Base-by-base conservation (phyloP, 805 yeast species). In the Tetrapisispora arboricola region DNA sequence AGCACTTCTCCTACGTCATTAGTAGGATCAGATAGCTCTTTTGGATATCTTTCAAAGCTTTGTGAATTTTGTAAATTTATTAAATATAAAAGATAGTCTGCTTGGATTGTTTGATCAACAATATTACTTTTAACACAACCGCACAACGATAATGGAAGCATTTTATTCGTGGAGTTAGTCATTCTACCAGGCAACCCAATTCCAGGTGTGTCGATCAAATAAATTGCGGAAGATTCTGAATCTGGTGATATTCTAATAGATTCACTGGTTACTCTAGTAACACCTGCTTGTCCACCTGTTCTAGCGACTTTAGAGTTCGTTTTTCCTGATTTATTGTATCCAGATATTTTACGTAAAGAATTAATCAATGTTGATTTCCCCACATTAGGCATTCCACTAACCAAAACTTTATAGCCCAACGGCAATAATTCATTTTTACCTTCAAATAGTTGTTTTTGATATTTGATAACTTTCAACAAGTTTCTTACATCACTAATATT, bases 311-410 rank as follows among this genome's bases (percentile, higher is more conserved):
- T 83, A 41, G 68, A 65, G 18, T 52, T 56, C 16, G 53, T 56
- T 37, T 54, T 42, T 9, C 31, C 44, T 3, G 32, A 38, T 22
- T 44, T 43, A 26, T 49, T 52, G 6, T 54, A 44, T 1, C 60
- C 54, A 37, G 55, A 61, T 2, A 71, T 68, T 7, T 63, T 64
- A 44, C 96, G 63, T 38, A 88, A 63, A 0, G 80, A 68, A 54
- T 92, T 92, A 21, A 88, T 80, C 36, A 92, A 58, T 0, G 96
- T 82, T 11, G 95, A 83, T 60, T 92, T 92, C 0, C 98, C 98
- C n/a, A 87, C 94, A 57, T 92, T 92, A 1, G 98, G 98, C 92
- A 92, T 84, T 0, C 98, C 98, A 6, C 81, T 78, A 34, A 90
- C 75, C 67, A 88, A 67, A 43, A 84, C 60, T 18, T 87, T 63